Base-by-base conservation (phyloP, 1,284 basidiomycete species). In the Microbotryomycetes sp. region DNA sequence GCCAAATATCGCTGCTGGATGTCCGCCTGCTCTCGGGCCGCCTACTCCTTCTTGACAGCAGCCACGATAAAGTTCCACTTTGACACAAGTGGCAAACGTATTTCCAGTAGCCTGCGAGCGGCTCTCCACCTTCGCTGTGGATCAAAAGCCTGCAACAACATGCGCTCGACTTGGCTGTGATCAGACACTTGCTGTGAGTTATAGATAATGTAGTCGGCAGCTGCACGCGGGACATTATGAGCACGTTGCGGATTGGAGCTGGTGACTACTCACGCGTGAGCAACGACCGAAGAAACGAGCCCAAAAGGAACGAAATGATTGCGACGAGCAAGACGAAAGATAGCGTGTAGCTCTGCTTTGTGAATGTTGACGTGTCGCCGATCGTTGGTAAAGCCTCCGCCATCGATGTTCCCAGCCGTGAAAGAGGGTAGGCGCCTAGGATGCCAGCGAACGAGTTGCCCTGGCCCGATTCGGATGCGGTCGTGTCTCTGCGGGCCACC, bases 281-380 rank as follows among this genome's bases (percentile, higher is more conserved):
- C 63, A 97, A 79, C 7, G 89, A 90, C 60, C 94, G 83, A 64
- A 94, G 76, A 53, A 98, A 79, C 13, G 89, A 93, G 41, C 94
- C 94, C 65, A 97, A 80, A 66, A 98, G 78, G 76, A 97, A 93
- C 41, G 89, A 87, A 64, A 94, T 88, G 65, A 97, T 74, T 50
- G 85, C 90, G 18, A 88, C 82, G 60, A 93, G 78, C 64, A 97
- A 73, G 57, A 94, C 75, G 3, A 75, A 75, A 0, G 74, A 76
- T 5, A 78, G 59, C 5, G 76, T 74, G 45, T 75, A 71, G 5
- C 49, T 51, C 29, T 62, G 31, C 30, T 31, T 52, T n/a, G 15
- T 56, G 45, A 45, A 62, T 47, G 56, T 28, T 45, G 57, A 41
- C 61, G 62, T 30, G 35, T 63, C 45, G 41, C 21, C 16, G 47